Base-by-base conservation (phyloP, 805 yeast species). In the Saccharomycopsis capsularis region DNA sequence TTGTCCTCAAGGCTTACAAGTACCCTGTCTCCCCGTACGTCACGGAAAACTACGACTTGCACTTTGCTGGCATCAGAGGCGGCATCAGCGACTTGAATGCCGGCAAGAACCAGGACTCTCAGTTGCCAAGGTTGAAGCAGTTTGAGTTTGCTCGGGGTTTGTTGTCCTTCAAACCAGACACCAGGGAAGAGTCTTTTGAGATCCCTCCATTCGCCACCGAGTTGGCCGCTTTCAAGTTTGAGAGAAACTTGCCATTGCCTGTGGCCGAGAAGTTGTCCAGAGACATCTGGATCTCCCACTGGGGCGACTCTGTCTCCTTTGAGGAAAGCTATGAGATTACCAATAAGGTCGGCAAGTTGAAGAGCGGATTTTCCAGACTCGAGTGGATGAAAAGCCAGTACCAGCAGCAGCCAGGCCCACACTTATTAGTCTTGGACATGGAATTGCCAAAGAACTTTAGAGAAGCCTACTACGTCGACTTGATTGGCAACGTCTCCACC, bases 401-500 rank as follows among this genome's bases (percentile, higher is more conserved):
- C 27, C 37, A 38, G 3, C 34, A 54, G 55, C 72, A 27, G 59
- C 69, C 55, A 70, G 74, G 57, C 70, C 75, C 52, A 71, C 78
- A 45, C 79, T 82, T 87, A 37, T 71, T 77, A 29, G 78, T 77
- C 24, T 61, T 89, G 51, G 82, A 79, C 52, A 63, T 86, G 52
- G 74, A 73, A 5, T 62, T 85, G 27, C 76, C 76, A 9, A 63
- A 66, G 21, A 66, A 67, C 25, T 68, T 82, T 18, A 62, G 72
- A n/a, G 93, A 82, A 52, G 75, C 81, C 50, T 93, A 86, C 68
- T 87, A 71, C 62, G 82, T 88, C 9, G 99, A 93, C 65, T 76
- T 84, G 56, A 96, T 91, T 25, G 99, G 99, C 34, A 86, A 87
- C 66, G 96, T 91, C 13, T 82, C 96, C 4, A 85, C 97, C 2